A percentile compares a stretch with the other conserved stretches of the same genome.
phyloP scores from a whole-genome alignment of 768 basidiomycete genomes.

The Termitomyces sp. region DNA sequence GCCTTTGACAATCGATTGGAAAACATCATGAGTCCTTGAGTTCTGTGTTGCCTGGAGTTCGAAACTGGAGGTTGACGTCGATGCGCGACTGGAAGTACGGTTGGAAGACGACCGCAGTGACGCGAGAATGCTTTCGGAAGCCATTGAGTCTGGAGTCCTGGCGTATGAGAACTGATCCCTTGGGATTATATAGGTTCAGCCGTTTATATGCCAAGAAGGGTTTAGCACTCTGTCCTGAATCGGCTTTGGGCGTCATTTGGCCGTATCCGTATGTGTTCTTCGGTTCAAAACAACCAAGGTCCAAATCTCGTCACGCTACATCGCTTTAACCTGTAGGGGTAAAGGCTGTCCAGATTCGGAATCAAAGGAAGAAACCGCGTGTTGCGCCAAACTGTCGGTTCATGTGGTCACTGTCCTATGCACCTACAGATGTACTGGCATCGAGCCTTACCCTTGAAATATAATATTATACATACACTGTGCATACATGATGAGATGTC shows the following conservation, averaged over 20 bases:
- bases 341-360: constrained; percentile 30
- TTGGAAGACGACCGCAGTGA: constrained; percentile 9
- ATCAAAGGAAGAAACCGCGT: constrained; percentile 17
- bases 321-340: constrained; percentile 29
- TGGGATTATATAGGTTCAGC: constrained; percentile 29
- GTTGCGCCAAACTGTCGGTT: constrained; percentile 19
- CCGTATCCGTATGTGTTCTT: constrained; percentile 27
- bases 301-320: constrained; percentile 29
- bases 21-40: constrained; percentile 50
- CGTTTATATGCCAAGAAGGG: constrained; percentile 19
- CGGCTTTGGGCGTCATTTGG: constrained; percentile 23
- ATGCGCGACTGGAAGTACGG: constrained; percentile 10
- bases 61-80: constrained; percentile 14
- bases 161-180: constrained; percentile 18
- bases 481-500: background rate
- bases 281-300: constrained; percentile 25
- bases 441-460: too few relatives aligned
- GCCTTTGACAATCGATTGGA: constrained; percentile 61
- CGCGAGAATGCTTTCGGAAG: constrained; percentile 12
- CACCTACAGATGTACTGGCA: background rate
- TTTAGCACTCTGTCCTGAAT: constrained; percentile 16
- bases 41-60: constrained; percentile 27
- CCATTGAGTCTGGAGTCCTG: constrained; percentile 14
- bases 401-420: constrained; percentile 21
- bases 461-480: too few relatives aligned